These are phyloP conservation scores for Saitozyma podzolica DNA, from an alignment of 768 basidiomycete genomes.

Conservation along the genomic window DNA sequence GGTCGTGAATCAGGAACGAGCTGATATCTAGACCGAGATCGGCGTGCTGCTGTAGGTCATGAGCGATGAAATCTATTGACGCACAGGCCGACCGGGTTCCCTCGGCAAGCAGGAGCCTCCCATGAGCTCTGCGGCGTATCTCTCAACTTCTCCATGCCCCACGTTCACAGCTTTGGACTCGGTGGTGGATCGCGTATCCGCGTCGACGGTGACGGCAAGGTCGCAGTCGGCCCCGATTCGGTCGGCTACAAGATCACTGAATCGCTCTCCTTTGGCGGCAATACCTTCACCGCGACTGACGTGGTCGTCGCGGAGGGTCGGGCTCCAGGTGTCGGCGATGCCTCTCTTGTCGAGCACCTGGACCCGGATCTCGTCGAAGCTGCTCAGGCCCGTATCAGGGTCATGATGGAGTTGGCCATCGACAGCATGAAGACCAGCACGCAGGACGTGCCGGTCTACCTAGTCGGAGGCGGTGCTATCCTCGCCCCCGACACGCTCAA, in stretches of 20 bases:
- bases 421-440: conserved; percentile 68
- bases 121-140: conserved; percentile 67
- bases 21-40: conserved; percentile 58
- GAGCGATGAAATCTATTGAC: conserved; percentile 56
- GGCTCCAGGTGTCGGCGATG: conserved; percentile 44
- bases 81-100: conserved; percentile 64
- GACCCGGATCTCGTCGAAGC: conserved; percentile 42
- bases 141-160: conserved; percentile 54
- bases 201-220: conserved; percentile 50
- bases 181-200: conserved; percentile 66
- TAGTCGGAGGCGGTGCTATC: conserved; percentile 69
- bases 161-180: conserved; percentile 60
- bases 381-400: conserved; percentile 56
- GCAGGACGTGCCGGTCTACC: conserved; percentile 61
- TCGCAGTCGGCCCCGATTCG: conserved; percentile 66
- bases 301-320: conserved; percentile 57
- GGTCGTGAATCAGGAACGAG: background rate
- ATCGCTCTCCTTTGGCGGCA: conserved; percentile 62
- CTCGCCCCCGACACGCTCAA: conserved; percentile 59
- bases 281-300: conserved; percentile 64
- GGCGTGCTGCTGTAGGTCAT: conserved; percentile 62
- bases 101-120: conserved; percentile 64
- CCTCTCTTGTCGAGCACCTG: conserved; percentile 41
- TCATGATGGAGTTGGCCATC: conserved; percentile 57
- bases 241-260: conserved; percentile 63